A percentile compares a stretch with the other conserved stretches of the same genome.
These are phyloP conservation scores for Davidsoniella virescens DNA, from an alignment of 2,329 filamentous ascomycete species.

Conservation along the genomic window DNA sequence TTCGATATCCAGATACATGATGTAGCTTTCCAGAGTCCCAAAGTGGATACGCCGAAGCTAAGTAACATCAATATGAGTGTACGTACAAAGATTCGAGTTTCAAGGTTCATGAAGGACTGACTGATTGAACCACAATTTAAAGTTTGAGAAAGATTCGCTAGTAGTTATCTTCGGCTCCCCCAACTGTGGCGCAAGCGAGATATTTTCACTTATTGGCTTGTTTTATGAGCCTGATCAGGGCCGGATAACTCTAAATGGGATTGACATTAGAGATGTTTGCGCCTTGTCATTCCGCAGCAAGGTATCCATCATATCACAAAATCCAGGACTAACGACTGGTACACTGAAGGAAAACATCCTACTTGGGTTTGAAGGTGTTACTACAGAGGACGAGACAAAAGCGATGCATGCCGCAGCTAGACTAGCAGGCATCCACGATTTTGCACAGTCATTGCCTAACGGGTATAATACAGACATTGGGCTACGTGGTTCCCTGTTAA, in stretches of 20 bases:
- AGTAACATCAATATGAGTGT: too few species aligned
- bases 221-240: constrained; percentile 20
- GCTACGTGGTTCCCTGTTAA: constrained; percentile 45
- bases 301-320: constrained; percentile 41
- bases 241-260: constrained; percentile 28
- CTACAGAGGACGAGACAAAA: background rate
- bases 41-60: too few species aligned
- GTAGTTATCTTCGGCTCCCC: constrained; percentile 11
- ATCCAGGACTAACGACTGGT: constrained; percentile 26
- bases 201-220: constrained; percentile 19
- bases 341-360: constrained; percentile 54
- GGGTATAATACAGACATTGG: constrained; percentile 41
- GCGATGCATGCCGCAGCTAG: constrained; percentile 20
- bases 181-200: constrained; percentile 18
- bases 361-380: constrained; percentile 20
- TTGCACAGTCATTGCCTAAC: constrained; percentile 51
- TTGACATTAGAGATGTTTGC: constrained; percentile 19
- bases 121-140: too few species aligned
- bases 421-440: constrained; percentile 55
- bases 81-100: background rate
- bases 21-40: too few species aligned
- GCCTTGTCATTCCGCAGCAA: constrained; percentile 17
- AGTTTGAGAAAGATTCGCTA: too few species aligned
- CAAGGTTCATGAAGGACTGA: too few species aligned
- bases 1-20: too few species aligned